Base-by-base conservation (phyloP, 305 asterid species). In the Rubia tinctorum region DNA sequence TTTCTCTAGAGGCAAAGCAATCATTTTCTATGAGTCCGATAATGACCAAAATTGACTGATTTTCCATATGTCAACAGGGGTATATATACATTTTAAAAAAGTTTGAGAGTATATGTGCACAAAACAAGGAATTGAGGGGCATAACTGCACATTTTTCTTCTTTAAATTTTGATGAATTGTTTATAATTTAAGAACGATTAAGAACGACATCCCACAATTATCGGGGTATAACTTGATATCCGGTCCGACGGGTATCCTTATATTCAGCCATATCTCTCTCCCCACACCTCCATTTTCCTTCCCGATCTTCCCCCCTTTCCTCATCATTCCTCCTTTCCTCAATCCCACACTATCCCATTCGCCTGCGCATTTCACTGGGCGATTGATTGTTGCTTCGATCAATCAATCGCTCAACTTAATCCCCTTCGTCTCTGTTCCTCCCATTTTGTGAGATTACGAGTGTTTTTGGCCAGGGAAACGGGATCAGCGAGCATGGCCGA, bases 401-500 rank as follows among this genome's bases (percentile, higher is more conserved):
- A 76, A 80, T 81, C 82, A 76, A 82, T 81, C 82, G 77, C 71
- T 77, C 80, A 53, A 22, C 22, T 13, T 23, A 64, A 37, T 73
- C 56, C 34, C 12, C 17, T 62, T 13, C n/a, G 15, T 75, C 49
- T 42, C n/a, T n/a, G 44, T 40, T 66, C 18, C n/a, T 39, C 49
- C 37, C 12, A 6, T 15, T 44, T 18, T 22, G 7, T n/a, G 12
- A n/a, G 40, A 60, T 77, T 59, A 37, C 51, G 69, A 40, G 7
- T 40, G 11, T 0, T n/a, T 66, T 73, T 43, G 25, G 73, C 18
- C 23, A 22, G 62, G 7, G 53, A 61, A 14, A 61, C 27, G 71
- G 42, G 53, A 49, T 59, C 66, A 45, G 39, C 39, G 18, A 30
- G 45, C 13, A 86, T 86, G 91, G 86, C 87, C 9, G 91, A 87